These are phyloP conservation scores for Astragalus glycyphyllos DNA, from an alignment of 306 rosid genomes.

Conservation along the genomic window DNA sequence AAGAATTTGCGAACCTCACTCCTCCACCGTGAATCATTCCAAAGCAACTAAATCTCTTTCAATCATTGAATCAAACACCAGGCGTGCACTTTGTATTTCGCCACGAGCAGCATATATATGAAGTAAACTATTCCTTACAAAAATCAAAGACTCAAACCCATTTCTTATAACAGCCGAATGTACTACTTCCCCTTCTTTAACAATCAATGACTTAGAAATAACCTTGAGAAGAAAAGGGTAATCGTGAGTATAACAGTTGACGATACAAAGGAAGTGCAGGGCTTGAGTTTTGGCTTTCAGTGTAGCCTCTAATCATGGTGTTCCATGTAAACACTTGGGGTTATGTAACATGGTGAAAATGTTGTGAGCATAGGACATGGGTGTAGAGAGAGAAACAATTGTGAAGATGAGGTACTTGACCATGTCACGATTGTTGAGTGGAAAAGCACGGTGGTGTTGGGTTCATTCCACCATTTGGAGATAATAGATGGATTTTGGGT, in stretches of 20 bases:
- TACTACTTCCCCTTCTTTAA: constrained; percentile 54
- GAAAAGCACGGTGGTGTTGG: no score
- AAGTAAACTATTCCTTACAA: constrained; percentile 63
- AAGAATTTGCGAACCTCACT: no score
- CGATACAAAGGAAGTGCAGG: constrained; percentile 50
- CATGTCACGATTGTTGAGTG: constrained; percentile 52
- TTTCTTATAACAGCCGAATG: constrained; percentile 53
- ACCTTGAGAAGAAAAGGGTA: constrained; percentile 69
- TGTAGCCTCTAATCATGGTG: constrained; percentile 62
- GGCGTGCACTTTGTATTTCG: constrained; percentile 50
- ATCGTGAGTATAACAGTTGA: constrained; percentile 53
- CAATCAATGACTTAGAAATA: constrained; percentile 49
- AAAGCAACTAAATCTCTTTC: constrained; percentile 61
- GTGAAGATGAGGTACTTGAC: constrained; percentile 60
- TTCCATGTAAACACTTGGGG: constrained; percentile 65
- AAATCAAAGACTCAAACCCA: constrained; percentile 59
- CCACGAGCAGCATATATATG: constrained; percentile 63
- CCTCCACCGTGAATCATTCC: no score
- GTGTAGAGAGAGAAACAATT: constrained; percentile 55
- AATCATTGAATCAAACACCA: constrained; percentile 58
- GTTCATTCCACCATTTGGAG: no score
- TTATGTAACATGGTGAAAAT: constrained; percentile 40
- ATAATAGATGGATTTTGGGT: no score
- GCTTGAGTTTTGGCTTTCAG: constrained; percentile 44
- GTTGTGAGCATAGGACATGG: constrained; percentile 57